Percentiles rank a stretch among this genome's conserved stretches.
Evolutionary conservation across 345 rosid genomes (phyloP).

Genomic region (Streptanthus diversifolius): DNA sequence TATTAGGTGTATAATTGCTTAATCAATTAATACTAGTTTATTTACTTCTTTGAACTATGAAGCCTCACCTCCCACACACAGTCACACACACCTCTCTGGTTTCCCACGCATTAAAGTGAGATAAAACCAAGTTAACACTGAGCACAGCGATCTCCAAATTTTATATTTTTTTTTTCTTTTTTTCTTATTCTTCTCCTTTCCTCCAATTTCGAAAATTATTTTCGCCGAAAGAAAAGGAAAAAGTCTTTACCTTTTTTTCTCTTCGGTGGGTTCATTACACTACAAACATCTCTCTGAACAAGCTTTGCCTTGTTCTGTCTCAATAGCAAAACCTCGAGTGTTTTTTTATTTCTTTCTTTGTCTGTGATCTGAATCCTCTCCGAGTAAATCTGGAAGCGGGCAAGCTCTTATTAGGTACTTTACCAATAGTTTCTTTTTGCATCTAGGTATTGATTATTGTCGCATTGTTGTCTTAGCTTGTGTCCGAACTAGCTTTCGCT

Average conservation of each 20-base stretch:
- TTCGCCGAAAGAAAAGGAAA: slow-evolving; percentile 34
- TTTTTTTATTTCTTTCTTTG: neutral
- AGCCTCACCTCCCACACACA: slow-evolving; percentile 12
- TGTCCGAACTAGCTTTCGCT: slow-evolving; percentile 8
- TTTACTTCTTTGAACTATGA: slow-evolving; percentile 20
- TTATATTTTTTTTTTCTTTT: neutral
- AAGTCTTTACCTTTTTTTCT: neutral
- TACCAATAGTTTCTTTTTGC: slow-evolving; percentile 22
- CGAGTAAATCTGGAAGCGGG: slow-evolving; percentile 27
- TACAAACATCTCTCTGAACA: slow-evolving; percentile 17
- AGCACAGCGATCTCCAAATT: neutral
- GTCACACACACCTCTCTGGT: slow-evolving; percentile 28
- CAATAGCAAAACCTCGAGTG: slow-evolving; percentile 4
- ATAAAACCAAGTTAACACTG: slow-evolving; percentile 21
- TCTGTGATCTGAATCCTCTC: slow-evolving; percentile 16
- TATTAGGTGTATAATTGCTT: neutral
- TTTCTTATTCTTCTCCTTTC: neutral
- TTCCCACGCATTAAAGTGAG: slow-evolving; percentile 32
- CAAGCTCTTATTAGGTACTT: slow-evolving; percentile 43
- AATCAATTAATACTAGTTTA: neutral
- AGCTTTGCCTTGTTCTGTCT: slow-evolving; percentile 15
- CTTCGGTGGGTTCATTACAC: slow-evolving; percentile 24
- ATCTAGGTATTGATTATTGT: slow-evolving; percentile 26
- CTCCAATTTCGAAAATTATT: slow-evolving; percentile 8
- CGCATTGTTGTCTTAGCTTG: neutral